Conservation (phyloP, 495 filamentous ascomycete species). For the Daldinia concentrica region DNA sequence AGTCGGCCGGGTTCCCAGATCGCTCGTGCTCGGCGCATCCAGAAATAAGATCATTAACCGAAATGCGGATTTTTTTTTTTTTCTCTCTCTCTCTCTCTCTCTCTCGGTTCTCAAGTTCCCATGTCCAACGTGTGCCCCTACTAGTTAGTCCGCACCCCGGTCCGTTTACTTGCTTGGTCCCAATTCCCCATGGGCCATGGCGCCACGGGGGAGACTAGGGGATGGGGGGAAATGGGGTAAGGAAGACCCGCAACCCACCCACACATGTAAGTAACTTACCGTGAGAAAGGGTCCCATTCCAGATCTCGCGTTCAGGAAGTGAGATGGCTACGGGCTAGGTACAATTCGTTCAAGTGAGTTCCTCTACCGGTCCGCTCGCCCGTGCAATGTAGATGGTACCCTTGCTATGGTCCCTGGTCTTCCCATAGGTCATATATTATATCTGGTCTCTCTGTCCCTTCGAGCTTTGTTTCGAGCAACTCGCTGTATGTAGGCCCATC, state of each 20-base stretch:
- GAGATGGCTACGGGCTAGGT: conserved; percentile 38
- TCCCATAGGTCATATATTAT: conserved; percentile 29
- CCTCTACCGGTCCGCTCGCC: conserved; percentile 47
- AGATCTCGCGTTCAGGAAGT: conserved; percentile 37
- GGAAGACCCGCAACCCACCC: conserved; percentile 33
- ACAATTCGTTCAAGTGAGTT: conserved; percentile 33
- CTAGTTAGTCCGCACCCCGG: conserved; percentile 6
- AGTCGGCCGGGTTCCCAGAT: conserved; percentile 35
- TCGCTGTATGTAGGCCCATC: conserved; percentile 13
- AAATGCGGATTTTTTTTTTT: conserved; percentile 19
- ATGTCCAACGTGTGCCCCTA: conserved; percentile 12
- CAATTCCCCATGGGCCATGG: conserved; percentile 38
- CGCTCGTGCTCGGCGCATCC: conserved; percentile 30
- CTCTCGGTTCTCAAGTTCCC: conserved; percentile 21
- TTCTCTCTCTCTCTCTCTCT: neutral
- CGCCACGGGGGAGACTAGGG: conserved; percentile 29
- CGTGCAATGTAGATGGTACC: conserved; percentile 28
- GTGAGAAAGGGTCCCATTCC: conserved; percentile 33
- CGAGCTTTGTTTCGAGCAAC: conserved; percentile 7
- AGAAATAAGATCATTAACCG: conserved; percentile 42
- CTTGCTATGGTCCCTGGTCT: conserved; percentile 25
- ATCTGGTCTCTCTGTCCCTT: conserved; percentile 34
- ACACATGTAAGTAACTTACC: conserved; percentile 33
- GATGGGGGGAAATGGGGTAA: conserved; percentile 39
- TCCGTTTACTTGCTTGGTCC: conserved; percentile 11